Evolutionary conservation across 768 basidiomycete genomes (phyloP).

Genomic region (Rhizopogon vinicolor): DNA sequence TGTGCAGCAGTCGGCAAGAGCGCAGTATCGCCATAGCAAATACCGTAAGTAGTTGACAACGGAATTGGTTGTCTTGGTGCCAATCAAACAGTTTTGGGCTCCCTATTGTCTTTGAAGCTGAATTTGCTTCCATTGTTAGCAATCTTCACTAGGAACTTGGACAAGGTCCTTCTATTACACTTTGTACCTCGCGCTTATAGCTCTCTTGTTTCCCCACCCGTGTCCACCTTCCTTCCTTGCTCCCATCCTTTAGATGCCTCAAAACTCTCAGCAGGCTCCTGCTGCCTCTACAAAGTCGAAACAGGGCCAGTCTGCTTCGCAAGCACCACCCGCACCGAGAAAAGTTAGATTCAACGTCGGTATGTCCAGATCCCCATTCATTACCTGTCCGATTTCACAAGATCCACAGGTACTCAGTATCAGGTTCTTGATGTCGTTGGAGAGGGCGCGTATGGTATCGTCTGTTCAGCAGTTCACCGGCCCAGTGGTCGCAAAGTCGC

Average conservation of each 20-base stretch:
- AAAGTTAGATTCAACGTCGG: slow-evolving; percentile 91
- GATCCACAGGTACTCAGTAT: slow-evolving; percentile 62
- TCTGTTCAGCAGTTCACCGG: slow-evolving; percentile 87
- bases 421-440: slow-evolving; percentile 85
- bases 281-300: slow-evolving; percentile 31
- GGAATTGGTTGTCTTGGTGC: background rate
- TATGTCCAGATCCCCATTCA: slow-evolving; percentile 20
- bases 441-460: slow-evolving; percentile 92
- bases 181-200: background rate
- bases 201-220: background rate
- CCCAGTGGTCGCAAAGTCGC: slow-evolving; percentile 90
- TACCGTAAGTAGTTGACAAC: background rate
- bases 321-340: slow-evolving; percentile 54
- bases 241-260: slow-evolving; percentile 18
- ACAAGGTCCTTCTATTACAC: background rate
- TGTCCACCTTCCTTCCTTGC: background rate
- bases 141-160: background rate
- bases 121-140: background rate
- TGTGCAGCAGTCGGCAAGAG: too few relatives aligned
- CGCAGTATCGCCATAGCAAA: background rate
- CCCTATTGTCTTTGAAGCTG: background rate
- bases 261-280: slow-evolving; percentile 12
- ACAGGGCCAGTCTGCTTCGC: slow-evolving; percentile 41
- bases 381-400: background rate
- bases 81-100: background rate